Conservation (phyloP, 306 rosid species). For the Biancaea sappan region DNA sequence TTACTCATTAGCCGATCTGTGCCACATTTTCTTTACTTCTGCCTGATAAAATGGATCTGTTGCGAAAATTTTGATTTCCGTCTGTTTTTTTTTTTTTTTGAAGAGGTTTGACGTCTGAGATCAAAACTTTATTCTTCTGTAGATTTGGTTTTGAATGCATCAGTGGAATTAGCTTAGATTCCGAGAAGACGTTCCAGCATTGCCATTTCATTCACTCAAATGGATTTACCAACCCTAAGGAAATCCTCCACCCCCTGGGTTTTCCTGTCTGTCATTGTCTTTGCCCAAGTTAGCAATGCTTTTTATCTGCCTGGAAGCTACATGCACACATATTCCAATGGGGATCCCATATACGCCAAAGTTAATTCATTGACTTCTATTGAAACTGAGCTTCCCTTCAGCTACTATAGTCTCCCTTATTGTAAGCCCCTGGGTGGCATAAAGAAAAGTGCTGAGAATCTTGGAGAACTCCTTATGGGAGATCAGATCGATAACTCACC, state of each 20-base stretch:
- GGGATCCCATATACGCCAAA: neutral
- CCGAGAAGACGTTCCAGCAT: too few relatives aligned
- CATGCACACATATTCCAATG: neutral
- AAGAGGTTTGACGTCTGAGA: too few relatives aligned
- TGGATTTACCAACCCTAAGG: too few relatives aligned
- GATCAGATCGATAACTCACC: neutral
- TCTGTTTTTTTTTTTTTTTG: neutral
- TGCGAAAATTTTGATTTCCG: neutral
- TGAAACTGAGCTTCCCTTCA: neutral
- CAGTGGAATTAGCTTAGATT: too few relatives aligned
- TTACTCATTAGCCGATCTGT: constrained; percentile 8
- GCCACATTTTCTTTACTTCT: neutral
- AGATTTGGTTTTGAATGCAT: too few relatives aligned
- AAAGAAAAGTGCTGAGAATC: neutral
- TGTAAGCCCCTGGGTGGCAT: neutral
- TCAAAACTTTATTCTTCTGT: too few relatives aligned
- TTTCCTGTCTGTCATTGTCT: neutral
- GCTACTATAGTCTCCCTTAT: neutral
- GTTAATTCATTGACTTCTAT: neutral
- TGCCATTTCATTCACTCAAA: too few relatives aligned
- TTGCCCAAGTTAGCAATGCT: neutral
- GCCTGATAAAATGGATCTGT: constrained; percentile 29
- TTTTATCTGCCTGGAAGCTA: neutral
- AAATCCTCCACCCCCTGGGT: too few relatives aligned
- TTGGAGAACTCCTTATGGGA: neutral